Conservation (phyloP, 2,329 filamentous ascomycete genomes). For the Didymosphaeria variabile region DNA sequence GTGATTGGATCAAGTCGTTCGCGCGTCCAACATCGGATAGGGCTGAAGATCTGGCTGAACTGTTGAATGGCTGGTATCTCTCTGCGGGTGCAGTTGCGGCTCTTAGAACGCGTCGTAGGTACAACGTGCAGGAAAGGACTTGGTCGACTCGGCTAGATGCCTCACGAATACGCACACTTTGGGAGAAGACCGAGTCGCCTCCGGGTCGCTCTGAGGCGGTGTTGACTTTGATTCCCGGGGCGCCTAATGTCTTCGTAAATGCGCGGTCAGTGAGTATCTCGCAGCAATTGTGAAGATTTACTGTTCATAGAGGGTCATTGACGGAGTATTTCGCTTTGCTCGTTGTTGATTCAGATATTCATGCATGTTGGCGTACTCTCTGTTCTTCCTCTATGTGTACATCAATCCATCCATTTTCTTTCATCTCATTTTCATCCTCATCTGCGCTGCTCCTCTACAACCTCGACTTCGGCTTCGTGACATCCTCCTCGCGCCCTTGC, state of each 20-base stretch:
- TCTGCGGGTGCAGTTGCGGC: conserved; percentile 3
- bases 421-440: neutral
- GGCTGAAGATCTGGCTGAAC: neutral
- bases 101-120: neutral
- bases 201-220: too few species aligned
- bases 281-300: too few species aligned
- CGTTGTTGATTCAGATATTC: too few species aligned
- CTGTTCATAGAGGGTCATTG: too few species aligned
- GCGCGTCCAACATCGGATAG: neutral
- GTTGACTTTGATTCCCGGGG: too few species aligned
- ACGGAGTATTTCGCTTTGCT: too few species aligned
- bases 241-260: too few species aligned
- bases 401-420: too few species aligned
- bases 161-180: neutral
- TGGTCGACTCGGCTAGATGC: neutral
- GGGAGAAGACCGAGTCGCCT: neutral
- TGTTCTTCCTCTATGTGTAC: too few species aligned
- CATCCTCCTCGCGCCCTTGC: conserved; percentile 31
- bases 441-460: conserved; percentile 10
- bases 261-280: too few species aligned
- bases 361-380: too few species aligned
- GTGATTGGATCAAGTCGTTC: conserved; percentile 2
- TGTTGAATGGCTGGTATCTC: neutral
- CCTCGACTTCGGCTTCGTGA: conserved; percentile 22
- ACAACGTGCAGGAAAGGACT: neutral